A percentile compares a stretch with the other conserved stretches of the same genome.
Evolutionary conservation across 2,329 filamentous ascomycete species (phyloP).

Genomic region (Parastagonospora avenae): DNA sequence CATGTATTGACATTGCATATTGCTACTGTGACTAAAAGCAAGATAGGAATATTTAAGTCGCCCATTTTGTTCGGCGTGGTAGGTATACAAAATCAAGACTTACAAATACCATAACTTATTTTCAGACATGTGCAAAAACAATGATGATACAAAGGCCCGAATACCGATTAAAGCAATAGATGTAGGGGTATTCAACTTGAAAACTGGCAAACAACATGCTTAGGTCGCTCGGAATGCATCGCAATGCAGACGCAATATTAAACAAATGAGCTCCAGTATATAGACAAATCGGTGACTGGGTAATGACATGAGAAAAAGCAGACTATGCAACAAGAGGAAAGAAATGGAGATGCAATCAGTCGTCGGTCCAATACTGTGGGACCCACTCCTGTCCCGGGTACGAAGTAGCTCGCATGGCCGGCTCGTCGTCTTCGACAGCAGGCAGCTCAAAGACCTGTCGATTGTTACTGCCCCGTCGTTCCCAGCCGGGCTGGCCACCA

Average conservation of each 20-base stretch:
- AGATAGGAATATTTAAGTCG: too few relatives aligned
- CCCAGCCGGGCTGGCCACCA: constrained; percentile 32
- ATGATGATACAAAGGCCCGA: neutral
- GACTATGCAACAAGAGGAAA: too few relatives aligned
- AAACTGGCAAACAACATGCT: constrained; percentile 2
- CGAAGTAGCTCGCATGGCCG: constrained; percentile 68
- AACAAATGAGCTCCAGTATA: neutral
- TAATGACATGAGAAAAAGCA: neutral
- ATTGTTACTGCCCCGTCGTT: constrained; percentile 24
- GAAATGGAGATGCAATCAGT: constrained; percentile 13
- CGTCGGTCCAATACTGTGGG: constrained; percentile 51
- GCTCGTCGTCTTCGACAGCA: constrained; percentile 53
- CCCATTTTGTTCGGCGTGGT: neutral
- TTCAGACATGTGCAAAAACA: neutral
- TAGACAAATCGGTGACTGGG: neutral
- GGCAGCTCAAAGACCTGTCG: constrained; percentile 40
- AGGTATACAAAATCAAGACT: neutral
- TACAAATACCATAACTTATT: neutral
- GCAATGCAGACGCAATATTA: neutral
- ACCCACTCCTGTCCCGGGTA: constrained; percentile 76
- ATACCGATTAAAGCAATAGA: neutral
- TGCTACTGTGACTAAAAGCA: too few relatives aligned
- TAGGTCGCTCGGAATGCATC: constrained; percentile 10
- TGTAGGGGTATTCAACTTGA: constrained; percentile 27
- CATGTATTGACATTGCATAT: too few relatives aligned